Conservation (phyloP, 1,284 basidiomycete species). For the Ganoderma lucidum region DNA sequence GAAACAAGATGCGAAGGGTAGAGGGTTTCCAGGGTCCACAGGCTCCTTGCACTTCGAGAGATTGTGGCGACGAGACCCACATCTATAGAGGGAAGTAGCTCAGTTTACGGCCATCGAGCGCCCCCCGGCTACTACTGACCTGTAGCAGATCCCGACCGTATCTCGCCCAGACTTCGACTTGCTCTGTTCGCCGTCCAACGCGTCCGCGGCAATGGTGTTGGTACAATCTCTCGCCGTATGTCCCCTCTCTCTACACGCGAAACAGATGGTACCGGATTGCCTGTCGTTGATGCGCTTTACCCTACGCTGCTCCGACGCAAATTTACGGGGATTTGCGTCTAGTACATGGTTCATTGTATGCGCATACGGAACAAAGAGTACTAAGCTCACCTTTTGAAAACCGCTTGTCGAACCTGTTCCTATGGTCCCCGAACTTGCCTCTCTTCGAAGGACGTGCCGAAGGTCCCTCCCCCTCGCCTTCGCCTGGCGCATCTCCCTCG, state of each 20-base stretch:
- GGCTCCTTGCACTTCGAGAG: slow-evolving; percentile 81
- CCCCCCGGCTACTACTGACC: slow-evolving; percentile 56
- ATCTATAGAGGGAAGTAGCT: slow-evolving; percentile 58
- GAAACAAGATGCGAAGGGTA: slow-evolving; percentile 93
- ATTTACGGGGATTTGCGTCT: slow-evolving; percentile 34
- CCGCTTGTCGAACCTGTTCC: slow-evolving; percentile 41
- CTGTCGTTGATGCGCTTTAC: slow-evolving; percentile 73
- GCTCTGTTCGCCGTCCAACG: slow-evolving; percentile 39
- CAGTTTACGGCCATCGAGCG: no score
- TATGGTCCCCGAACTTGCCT: slow-evolving; percentile 35
- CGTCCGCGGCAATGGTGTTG: slow-evolving; percentile 48
- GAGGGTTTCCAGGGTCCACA: slow-evolving; percentile 68
- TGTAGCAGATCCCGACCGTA: slow-evolving; percentile 81
- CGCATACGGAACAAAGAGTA: not conserved
- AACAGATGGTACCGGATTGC: slow-evolving; percentile 74
- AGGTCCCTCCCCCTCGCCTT: slow-evolving; percentile 29
- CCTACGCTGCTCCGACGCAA: slow-evolving; percentile 67
- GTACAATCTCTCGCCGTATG: slow-evolving; percentile 90
- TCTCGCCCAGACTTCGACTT: slow-evolving; percentile 41
- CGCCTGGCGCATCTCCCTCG: slow-evolving; percentile 36
- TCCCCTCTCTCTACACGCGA: slow-evolving; percentile 87
- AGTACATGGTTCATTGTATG: slow-evolving; percentile 1
- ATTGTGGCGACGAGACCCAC: slow-evolving; percentile 83
- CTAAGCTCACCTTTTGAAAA: slow-evolving; percentile 23
- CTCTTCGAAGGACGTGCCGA: slow-evolving; percentile 37